These are phyloP conservation scores for Chloromonas sp. DNA, from an alignment of 163 green algal genomes.

Conservation along the genomic window DNA sequence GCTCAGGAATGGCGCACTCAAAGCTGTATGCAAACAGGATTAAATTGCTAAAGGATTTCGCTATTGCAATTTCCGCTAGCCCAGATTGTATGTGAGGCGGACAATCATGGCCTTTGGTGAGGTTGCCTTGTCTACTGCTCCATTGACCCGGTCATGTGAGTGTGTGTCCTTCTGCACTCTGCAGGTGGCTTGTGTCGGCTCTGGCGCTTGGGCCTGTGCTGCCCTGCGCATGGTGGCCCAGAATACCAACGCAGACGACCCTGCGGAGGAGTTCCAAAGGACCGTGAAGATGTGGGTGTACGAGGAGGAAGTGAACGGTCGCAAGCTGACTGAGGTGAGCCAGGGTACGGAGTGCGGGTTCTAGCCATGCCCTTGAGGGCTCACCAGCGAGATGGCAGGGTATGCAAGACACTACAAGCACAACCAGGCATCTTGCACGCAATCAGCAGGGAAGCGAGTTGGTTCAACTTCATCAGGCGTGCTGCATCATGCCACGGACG, in stretches of 20 bases:
- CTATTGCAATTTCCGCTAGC: too few species aligned
- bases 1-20: too few species aligned
- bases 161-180: not conserved
- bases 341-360: not conserved
- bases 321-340: conserved; percentile 61
- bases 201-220: conserved; percentile 56
- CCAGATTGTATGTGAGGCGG: too few species aligned
- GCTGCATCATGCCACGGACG: too few species aligned
- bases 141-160: not conserved
- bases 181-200: conserved; percentile 63
- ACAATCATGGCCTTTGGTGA: too few species aligned
- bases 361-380: not conserved
- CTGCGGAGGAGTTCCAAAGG: conserved; percentile 45
- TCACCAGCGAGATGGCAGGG: not conserved
- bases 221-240: conserved; percentile 52
- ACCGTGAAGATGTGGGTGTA: conserved; percentile 69
- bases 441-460: too few species aligned
- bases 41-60: too few species aligned
- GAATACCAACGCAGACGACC: conserved; percentile 40
- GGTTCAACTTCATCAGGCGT: too few species aligned
- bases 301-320: conserved; percentile 56
- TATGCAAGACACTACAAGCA: not conserved
- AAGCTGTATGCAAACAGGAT: too few species aligned
- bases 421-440: too few species aligned
- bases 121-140: not conserved